Percentiles rank a stretch among this genome's conserved stretches.
Conservation (phyloP, 441 rosid genomes). For the Capsella rubella region DNA sequence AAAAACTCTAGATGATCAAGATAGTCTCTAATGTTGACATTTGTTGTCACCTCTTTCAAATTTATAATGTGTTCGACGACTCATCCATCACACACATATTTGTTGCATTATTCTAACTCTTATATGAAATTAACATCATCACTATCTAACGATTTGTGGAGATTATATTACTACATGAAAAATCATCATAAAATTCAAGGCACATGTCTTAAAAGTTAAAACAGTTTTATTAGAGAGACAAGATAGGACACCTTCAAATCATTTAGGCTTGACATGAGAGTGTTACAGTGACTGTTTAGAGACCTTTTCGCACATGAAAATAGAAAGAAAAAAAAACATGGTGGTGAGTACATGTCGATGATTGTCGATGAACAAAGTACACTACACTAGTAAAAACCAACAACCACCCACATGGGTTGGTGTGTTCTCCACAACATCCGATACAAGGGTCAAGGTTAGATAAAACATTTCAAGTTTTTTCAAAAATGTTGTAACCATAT, state of each 20-base stretch:
- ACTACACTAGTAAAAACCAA: constrained; percentile 10
- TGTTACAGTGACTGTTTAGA: constrained; percentile 13
- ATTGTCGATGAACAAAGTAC: constrained; percentile 39
- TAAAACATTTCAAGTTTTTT: neutral
- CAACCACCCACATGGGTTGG: constrained; percentile 30
- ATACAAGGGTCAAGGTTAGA: neutral
- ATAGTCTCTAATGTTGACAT: constrained; percentile 43
- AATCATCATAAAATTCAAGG: constrained; percentile 8
- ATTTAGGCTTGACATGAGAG: constrained; percentile 12
- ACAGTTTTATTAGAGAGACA: constrained; percentile 9
- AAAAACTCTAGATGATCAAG: constrained; percentile 35
- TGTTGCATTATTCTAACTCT: constrained; percentile 5
- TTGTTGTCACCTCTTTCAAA: constrained; percentile 30
- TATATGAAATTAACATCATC: neutral
- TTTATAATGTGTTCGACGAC: neutral
- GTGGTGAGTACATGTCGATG: constrained; percentile 37
- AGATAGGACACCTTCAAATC: constrained; percentile 12
- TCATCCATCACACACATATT: constrained; percentile 10
- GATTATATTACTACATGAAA: neutral
- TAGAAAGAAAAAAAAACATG: constrained; percentile 18
- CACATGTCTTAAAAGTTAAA: neutral
- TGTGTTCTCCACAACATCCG: neutral
- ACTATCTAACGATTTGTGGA: neutral
- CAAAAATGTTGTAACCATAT: constrained; percentile 18
- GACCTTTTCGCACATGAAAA: constrained; percentile 34